phyloP scores from a whole-genome alignment of 1,139 yeast genomes.

The Pneumocystis sp. region DNA sequence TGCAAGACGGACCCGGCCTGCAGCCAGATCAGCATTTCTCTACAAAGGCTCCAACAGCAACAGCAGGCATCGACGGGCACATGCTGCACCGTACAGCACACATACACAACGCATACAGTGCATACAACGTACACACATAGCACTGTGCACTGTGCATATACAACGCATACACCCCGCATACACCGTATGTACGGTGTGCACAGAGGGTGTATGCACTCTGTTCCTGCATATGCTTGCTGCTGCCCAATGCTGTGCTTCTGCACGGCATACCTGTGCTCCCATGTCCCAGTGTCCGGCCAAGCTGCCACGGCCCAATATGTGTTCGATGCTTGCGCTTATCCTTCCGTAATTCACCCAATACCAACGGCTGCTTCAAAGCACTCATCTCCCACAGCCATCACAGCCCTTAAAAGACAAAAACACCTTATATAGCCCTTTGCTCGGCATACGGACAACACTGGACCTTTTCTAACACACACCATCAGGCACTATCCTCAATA shows the following conservation, averaged over 20 bases:
- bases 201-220: no score
- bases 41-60: neutral
- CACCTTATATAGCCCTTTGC: neutral
- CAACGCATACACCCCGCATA: no score
- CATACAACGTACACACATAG: no score
- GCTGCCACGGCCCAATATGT: slow-evolving; percentile 90
- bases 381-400: neutral
- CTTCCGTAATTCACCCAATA: neutral
- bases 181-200: no score
- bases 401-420: neutral
- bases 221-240: no score
- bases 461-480: neutral
- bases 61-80: no score
- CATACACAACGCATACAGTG: neutral
- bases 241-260: no score
- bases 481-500: neutral
- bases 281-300: slow-evolving; percentile 85
- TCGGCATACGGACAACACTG: neutral
- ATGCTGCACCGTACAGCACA: neutral
- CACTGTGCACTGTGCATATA: no score
- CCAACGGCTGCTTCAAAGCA: neutral
- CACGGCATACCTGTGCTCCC: slow-evolving; percentile 64
- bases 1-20: slow-evolving; percentile 67
- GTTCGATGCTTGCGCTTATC: slow-evolving; percentile 21
- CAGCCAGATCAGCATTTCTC: neutral